Evolutionary conservation across 176 grass and related monocot species (phyloP).

Genomic region (Musa beccarii): DNA sequence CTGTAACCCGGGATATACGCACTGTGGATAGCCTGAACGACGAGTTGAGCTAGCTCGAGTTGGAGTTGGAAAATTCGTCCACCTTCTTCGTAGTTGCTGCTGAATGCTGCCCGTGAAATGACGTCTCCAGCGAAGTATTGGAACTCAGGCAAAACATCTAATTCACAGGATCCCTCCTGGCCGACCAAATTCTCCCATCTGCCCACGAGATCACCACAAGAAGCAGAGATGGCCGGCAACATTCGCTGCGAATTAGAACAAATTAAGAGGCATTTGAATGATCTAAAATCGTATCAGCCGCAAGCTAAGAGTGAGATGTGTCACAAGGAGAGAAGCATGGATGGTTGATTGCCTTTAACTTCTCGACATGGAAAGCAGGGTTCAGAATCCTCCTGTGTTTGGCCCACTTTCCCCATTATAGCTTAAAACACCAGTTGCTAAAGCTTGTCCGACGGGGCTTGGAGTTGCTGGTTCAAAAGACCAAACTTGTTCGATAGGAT

Average conservation of each 20-base stretch:
- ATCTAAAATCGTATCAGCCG: neutral
- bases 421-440: neutral
- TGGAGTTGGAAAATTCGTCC: neutral
- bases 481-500: conserved; percentile 40
- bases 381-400: conserved; percentile 13
- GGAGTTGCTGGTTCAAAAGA: conserved; percentile 9
- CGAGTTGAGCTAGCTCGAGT: neutral
- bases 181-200: neutral
- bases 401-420: conserved; percentile 13
- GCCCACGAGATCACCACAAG: conserved; percentile 10
- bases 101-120: conserved; percentile 3
- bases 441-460: neutral
- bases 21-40: neutral
- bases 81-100: conserved; percentile 1
- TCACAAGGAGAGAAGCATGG: too few relatives aligned
- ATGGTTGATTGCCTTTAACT: neutral
- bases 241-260: neutral
- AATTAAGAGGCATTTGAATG: neutral
- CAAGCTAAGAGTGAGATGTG: neutral
- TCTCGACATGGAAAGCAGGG: conserved; percentile 3
- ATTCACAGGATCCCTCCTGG: neutral
- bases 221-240: conserved; percentile 1
- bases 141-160: conserved; percentile 5
- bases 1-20: neutral
- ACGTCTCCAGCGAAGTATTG: neutral